A percentile compares a stretch with the other conserved stretches of the same genome.
phyloP scores from a whole-genome alignment of 352 stramenopile species.

The Globisporangium iwayamae region DNA sequence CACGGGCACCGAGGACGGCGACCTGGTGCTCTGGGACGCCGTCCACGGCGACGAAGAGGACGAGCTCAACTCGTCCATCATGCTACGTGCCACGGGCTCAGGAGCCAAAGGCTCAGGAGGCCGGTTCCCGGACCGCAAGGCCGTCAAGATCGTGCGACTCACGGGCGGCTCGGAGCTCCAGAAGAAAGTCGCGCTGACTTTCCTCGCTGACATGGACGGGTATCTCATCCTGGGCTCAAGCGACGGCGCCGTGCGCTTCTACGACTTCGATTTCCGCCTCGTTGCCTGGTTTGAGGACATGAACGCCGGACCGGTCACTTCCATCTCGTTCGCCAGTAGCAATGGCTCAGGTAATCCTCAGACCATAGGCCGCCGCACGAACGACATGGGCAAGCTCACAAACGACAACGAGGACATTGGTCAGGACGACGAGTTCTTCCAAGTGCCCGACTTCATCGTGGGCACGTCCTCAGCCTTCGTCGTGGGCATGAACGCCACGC shows the following conservation, averaged over 20 bases:
- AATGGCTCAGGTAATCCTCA: not conserved
- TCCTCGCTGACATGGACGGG: constrained; percentile 77
- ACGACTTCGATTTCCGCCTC: constrained; percentile 92
- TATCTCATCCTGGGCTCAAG: constrained; percentile 88
- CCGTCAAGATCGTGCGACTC: constrained; percentile 83
- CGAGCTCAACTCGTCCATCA: constrained; percentile 18
- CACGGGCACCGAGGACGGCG: constrained; percentile 82
- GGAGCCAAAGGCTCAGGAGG: not conserved
- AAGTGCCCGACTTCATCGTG: constrained; percentile 90
- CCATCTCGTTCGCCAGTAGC: constrained; percentile 81
- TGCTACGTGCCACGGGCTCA: not conserved
- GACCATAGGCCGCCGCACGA: not conserved
- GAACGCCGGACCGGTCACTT: constrained; percentile 84
- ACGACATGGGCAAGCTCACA: constrained; percentile 12
- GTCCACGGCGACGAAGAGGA: constrained; percentile 28
- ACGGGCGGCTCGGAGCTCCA: constrained; percentile 39
- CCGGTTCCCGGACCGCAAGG: constrained; percentile 62
- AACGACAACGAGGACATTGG: constrained; percentile 9
- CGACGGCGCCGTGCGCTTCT: constrained; percentile 91
- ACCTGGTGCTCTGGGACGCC: constrained; percentile 87
- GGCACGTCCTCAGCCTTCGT: constrained; percentile 84
- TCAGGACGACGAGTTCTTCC: constrained; percentile 46
- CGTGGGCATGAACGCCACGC: constrained; percentile 65
- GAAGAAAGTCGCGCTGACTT: constrained; percentile 49
- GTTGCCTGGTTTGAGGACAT: constrained; percentile 94